Conservation (phyloP, 1,284 basidiomycete species). For the Cryptococcus hybrid region DNA sequence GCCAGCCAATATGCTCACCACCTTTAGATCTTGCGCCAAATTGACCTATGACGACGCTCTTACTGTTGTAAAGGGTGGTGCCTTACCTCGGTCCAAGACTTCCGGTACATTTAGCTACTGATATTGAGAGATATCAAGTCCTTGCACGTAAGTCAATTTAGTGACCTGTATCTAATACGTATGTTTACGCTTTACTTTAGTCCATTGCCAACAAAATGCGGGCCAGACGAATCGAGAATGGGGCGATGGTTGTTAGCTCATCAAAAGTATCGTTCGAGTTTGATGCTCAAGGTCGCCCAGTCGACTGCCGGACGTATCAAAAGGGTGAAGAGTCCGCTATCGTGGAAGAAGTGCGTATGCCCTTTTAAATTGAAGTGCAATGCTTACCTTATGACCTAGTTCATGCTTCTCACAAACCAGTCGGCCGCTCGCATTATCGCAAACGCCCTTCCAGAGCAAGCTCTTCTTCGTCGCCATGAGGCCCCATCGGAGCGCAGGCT, state of each 20-base stretch:
- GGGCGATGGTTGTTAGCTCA: conserved; percentile 73
- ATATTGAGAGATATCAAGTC: conserved; percentile 72
- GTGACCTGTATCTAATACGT: not conserved
- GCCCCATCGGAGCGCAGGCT: conserved; percentile 85
- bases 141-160: conserved; percentile 54
- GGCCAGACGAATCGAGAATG: conserved; percentile 71
- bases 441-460: conserved; percentile 89
- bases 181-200: not conserved
- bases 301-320: conserved; percentile 69
- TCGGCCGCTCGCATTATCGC: conserved; percentile 90
- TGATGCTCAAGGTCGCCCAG: conserved; percentile 77
- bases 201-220: conserved; percentile 67
- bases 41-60: conserved; percentile 81
- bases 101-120: conserved; percentile 58
- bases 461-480: conserved; percentile 91
- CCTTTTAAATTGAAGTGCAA: not conserved
- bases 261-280: conserved; percentile 74
- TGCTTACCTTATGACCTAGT: conserved; percentile 54
- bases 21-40: conserved; percentile 73
- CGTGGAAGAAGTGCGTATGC: conserved; percentile 74
- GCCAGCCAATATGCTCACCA: conserved; percentile 4
- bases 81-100: conserved; percentile 58
- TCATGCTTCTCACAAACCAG: conserved; percentile 91
- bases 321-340: conserved; percentile 72
- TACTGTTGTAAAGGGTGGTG: conserved; percentile 72